Percentiles rank a stretch among this genome's conserved stretches.
phyloP scores from a whole-genome alignment of 371 early-diverging fungal genomes.

The Apophysomyces elegans region DNA sequence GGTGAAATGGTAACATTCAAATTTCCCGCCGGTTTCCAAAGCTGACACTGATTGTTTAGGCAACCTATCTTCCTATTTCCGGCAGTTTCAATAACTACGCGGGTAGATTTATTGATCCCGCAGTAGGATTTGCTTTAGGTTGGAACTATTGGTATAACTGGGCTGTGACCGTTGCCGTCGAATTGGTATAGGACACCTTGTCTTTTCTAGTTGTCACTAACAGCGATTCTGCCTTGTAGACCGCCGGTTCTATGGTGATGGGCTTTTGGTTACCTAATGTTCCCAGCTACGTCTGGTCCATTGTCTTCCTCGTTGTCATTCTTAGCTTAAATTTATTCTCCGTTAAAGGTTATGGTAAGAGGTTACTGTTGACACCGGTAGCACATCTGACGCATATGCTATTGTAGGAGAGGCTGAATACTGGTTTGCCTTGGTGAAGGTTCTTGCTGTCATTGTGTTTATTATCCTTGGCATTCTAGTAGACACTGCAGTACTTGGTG shows the following conservation, averaged over 20 bases:
- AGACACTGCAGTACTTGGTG: conserved; percentile 55
- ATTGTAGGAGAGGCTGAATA: conserved; percentile 59
- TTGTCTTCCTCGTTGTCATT: conserved; percentile 49
- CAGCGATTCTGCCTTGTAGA: neutral
- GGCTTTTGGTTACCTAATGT: conserved; percentile 76
- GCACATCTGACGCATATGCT: neutral
- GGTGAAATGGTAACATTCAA: conserved; percentile 78
- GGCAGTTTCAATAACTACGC: conserved; percentile 89
- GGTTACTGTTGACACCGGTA: neutral
- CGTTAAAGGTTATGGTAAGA: conserved; percentile 57
- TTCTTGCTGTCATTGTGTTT: conserved; percentile 67
- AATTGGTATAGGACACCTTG: conserved; percentile 37
- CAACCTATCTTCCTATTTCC: conserved; percentile 80
- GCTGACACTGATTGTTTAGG: conserved; percentile 17
- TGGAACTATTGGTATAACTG: conserved; percentile 84
- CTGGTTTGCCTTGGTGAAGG: conserved; percentile 74
- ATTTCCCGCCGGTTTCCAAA: neutral
- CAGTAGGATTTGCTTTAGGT: conserved; percentile 85
- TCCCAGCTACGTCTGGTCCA: conserved; percentile 56
- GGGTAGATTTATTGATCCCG: conserved; percentile 82
- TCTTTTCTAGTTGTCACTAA: neutral
- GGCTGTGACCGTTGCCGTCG: conserved; percentile 83
- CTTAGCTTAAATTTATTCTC: conserved; percentile 57
- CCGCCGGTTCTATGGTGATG: conserved; percentile 45
- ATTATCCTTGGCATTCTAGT: conserved; percentile 68